These are phyloP conservation scores for Bertia moriformis DNA, from an alignment of 2,329 filamentous ascomycete genomes.

Conservation along the genomic window DNA sequence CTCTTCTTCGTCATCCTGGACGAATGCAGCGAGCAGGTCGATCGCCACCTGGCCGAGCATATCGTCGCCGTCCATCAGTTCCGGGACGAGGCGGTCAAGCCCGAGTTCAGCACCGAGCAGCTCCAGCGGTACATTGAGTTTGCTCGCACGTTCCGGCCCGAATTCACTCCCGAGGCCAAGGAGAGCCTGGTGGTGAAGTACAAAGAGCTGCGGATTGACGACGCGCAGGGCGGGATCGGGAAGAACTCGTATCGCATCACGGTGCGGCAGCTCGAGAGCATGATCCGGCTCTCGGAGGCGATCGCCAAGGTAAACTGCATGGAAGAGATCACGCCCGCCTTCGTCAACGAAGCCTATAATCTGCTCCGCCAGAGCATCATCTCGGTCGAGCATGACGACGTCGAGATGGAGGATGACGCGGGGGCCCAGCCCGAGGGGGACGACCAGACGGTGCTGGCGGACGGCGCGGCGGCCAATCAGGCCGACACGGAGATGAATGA, in stretches of 20 bases:
- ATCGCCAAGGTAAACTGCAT: constrained; percentile 69
- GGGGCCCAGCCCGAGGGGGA: background rate
- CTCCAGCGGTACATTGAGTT: constrained; percentile 66
- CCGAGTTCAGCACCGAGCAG: constrained; percentile 61
- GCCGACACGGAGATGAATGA: constrained; percentile 30
- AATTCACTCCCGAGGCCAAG: constrained; percentile 56
- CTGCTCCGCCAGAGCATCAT: constrained; percentile 61
- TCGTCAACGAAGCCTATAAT: constrained; percentile 59
- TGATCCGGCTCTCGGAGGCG: constrained; percentile 60
- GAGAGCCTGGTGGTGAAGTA: constrained; percentile 55
- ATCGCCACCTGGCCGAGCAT: constrained; percentile 57
- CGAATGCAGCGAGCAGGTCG: constrained; percentile 57
- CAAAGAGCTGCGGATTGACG: constrained; percentile 58
- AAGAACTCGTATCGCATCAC: constrained; percentile 64
- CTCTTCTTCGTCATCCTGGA: constrained; percentile 65
- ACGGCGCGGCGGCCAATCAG: constrained; percentile 25
- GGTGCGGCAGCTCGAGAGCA: constrained; percentile 58
- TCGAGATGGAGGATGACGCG: constrained; percentile 52
- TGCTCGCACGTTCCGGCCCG: constrained; percentile 57
- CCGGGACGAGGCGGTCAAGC: constrained; percentile 56
- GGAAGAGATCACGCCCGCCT: constrained; percentile 51
- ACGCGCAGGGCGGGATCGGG: constrained; percentile 59
- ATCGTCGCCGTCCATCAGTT: constrained; percentile 62
- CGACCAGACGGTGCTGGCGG: constrained; percentile 27
- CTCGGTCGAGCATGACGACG: constrained; percentile 62